phyloP scores from a whole-genome alignment of 176 grass and related monocot genomes.

The Lolium rigidum region DNA sequence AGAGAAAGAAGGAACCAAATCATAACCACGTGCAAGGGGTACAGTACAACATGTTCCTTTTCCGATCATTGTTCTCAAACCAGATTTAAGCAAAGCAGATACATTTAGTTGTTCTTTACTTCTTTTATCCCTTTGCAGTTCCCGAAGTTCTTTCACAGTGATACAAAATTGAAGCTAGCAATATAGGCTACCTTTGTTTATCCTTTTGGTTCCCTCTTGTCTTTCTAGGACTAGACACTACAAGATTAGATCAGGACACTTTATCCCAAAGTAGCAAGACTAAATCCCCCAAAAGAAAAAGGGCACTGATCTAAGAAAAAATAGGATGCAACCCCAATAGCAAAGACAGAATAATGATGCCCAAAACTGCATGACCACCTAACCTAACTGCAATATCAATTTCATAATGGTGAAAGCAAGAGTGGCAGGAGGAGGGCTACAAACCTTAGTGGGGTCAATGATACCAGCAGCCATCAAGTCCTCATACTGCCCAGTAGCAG shows the following conservation, averaged over 20 bases:
- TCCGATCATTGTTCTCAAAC: background rate
- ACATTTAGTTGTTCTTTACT: background rate
- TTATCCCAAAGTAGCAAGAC: slow-evolving; percentile 7
- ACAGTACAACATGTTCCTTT: slow-evolving; percentile 10
- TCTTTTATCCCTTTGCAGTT: background rate
- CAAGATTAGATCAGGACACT: background rate
- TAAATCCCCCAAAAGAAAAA: background rate
- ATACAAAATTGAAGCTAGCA: background rate
- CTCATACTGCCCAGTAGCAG: slow-evolving; percentile 91
- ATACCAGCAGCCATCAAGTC: slow-evolving; percentile 99
- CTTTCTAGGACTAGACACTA: slow-evolving; percentile 20
- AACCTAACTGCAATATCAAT: background rate
- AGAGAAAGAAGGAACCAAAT: slow-evolving; percentile 6
- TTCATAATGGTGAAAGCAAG: background rate
- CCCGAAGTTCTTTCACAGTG: background rate
- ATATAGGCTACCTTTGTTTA: background rate
- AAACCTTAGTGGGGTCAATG: slow-evolving; percentile 98
- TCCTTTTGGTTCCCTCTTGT: background rate
- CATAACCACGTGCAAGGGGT: slow-evolving; percentile 15
- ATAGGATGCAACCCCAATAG: background rate
- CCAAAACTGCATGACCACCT: background rate
- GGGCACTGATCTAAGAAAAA: background rate
- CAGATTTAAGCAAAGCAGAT: background rate
- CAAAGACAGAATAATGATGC: background rate
- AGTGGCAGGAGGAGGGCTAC: background rate